Evolutionary conservation across 768 basidiomycete genomes (phyloP).

Genomic region (Daedaleopsis nitida): DNA sequence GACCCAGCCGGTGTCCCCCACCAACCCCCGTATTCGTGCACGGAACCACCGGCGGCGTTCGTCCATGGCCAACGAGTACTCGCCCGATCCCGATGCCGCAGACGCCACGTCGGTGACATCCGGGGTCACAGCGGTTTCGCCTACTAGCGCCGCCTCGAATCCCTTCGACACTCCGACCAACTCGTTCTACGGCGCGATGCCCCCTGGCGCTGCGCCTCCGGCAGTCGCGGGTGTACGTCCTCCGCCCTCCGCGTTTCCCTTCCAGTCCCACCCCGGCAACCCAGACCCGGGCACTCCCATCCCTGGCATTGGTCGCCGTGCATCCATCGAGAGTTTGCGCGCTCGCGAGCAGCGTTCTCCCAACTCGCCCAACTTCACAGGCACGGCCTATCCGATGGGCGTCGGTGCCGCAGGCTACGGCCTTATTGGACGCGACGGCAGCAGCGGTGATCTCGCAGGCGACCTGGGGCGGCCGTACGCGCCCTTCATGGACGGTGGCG

Average conservation of each 20-base stretch:
- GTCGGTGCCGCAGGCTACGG: conserved; percentile 20
- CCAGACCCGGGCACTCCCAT: conserved; percentile 57
- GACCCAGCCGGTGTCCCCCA: conserved; percentile 8
- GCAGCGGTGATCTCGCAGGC: conserved; percentile 15
- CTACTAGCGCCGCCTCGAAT: conserved; percentile 1
- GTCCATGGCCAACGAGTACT: conserved; percentile 23
- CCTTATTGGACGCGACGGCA: conserved; percentile 11
- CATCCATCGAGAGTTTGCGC: conserved; percentile 34
- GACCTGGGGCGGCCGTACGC: conserved; percentile 42
- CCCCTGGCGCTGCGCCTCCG: conserved; percentile 8
- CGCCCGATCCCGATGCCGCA: conserved; percentile 10
- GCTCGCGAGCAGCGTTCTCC: conserved; percentile 14
- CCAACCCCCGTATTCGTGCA: conserved; percentile 20
- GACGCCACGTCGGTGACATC: conserved; percentile 8
- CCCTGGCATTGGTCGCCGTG: conserved; percentile 41
- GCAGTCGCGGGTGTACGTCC: conserved; percentile 19
- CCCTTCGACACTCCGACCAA: conserved; percentile 22
- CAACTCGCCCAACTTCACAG: conserved; percentile 11
- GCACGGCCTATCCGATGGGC: conserved; percentile 23
- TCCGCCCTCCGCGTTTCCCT: conserved; percentile 53
- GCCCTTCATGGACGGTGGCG: conserved; percentile 46
- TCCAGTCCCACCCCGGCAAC: conserved; percentile 66
- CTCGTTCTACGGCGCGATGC: conserved; percentile 17
- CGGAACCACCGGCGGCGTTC: conserved; percentile 28
- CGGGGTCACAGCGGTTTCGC: conserved; percentile 4